These are phyloP conservation scores for Salvia miltiorrhiza DNA, from an alignment of 257 asterid genomes.

Conservation along the genomic window DNA sequence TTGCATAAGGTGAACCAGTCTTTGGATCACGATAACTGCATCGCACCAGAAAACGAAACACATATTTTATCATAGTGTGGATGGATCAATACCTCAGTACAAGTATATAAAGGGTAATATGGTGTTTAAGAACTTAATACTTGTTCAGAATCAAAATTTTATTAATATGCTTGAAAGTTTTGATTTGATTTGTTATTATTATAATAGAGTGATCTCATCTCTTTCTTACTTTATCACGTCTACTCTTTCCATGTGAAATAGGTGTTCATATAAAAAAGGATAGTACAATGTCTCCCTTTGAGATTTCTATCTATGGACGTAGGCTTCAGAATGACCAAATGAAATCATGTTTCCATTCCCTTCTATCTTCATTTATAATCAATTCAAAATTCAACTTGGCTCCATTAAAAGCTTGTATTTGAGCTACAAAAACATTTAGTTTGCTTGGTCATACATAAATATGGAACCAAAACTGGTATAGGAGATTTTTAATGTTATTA, in stretches of 20 bases:
- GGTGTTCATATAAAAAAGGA: background rate
- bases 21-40: constrained; percentile 85
- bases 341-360: background rate
- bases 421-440: background rate
- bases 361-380: background rate
- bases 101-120: background rate
- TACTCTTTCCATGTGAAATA: background rate
- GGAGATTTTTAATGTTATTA: background rate
- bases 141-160: background rate
- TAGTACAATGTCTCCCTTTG: background rate
- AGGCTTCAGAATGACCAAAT: background rate
- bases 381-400: background rate
- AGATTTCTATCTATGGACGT: background rate
- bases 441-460: background rate
- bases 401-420: background rate
- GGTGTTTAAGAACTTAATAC: background rate
- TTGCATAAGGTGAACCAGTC: constrained; percentile 86
- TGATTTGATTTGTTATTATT: background rate
- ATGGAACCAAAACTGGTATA: background rate
- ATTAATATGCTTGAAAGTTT: too few relatives aligned
- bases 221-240: background rate
- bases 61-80: background rate
- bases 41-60: constrained; percentile 10
- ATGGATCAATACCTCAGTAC: background rate
- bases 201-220: background rate